Evolutionary conservation across 768 basidiomycete genomes (phyloP).

Genomic region (Mycena haematopus): DNA sequence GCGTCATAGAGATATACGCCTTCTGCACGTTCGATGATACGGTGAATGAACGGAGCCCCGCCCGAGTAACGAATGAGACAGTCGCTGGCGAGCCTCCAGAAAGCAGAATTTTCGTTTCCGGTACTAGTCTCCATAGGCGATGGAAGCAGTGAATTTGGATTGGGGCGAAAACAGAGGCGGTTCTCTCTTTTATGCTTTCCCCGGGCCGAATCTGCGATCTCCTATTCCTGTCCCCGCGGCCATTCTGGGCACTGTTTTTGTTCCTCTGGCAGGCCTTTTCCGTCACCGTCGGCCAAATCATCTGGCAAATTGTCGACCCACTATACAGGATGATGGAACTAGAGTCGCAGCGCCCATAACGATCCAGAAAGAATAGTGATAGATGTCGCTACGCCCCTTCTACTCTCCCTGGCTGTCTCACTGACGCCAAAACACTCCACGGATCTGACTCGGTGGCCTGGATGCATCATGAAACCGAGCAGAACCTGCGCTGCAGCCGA

Average conservation of each 20-base stretch:
- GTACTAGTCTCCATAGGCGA: slow-evolving; percentile 10
- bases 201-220: background rate
- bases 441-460: background rate
- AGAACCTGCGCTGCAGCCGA: slow-evolving; percentile 30
- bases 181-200: slow-evolving; percentile 20
- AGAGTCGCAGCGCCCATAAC: slow-evolving; percentile 12
- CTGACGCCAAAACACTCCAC: no score
- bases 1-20: slow-evolving; percentile 32
- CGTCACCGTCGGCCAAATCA: slow-evolving; percentile 21
- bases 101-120: slow-evolving; percentile 21
- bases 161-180: slow-evolving; percentile 14
- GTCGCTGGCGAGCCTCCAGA: slow-evolving; percentile 28
- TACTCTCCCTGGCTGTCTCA: background rate
- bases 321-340: no score
- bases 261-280: slow-evolving; percentile 13
- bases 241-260: no score
- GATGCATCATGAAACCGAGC: slow-evolving; percentile 28
- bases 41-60: slow-evolving; percentile 26
- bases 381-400: slow-evolving; percentile 23
- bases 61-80: slow-evolving; percentile 31
- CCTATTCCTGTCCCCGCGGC: background rate
- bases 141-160: slow-evolving; percentile 1
- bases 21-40: slow-evolving; percentile 30
- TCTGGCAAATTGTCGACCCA: background rate
- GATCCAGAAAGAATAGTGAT: slow-evolving; percentile 22